Conservation (phyloP, 2,329 filamentous ascomycete species). For the Fusarium odoratissimum region DNA sequence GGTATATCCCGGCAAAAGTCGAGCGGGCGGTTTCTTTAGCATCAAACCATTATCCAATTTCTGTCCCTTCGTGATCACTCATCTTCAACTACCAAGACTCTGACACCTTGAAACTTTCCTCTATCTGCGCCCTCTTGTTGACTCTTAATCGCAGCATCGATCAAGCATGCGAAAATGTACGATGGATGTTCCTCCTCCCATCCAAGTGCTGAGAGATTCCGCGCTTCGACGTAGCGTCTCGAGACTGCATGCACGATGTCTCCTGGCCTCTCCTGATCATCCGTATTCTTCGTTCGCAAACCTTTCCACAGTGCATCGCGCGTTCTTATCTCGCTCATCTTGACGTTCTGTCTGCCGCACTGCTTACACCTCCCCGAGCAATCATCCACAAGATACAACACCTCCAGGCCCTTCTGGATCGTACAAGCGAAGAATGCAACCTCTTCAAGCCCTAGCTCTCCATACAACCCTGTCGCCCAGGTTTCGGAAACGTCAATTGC, state of each 20-base stretch:
- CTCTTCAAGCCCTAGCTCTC: constrained; percentile 43
- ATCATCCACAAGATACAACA: constrained; percentile 49
- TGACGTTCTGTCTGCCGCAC: constrained; percentile 28
- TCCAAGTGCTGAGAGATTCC: constrained; percentile 47
- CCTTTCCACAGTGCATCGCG: constrained; percentile 39
- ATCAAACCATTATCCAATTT: constrained; percentile 32
- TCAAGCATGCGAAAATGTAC: constrained; percentile 47
- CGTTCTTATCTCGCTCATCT: constrained; percentile 23
- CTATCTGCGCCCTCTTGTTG: constrained; percentile 44
- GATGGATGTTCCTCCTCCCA: constrained; percentile 48
- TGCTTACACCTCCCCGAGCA: constrained; percentile 41
- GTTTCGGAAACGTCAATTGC: constrained; percentile 47
- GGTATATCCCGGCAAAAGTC: constrained; percentile 49
- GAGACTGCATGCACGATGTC: constrained; percentile 48
- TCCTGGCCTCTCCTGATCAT: constrained; percentile 28
- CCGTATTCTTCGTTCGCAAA: constrained; percentile 29
- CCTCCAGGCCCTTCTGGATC: constrained; percentile 45
- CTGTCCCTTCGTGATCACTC: constrained; percentile 28
- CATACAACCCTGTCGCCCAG: constrained; percentile 37
- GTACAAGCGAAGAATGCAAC: constrained; percentile 46
- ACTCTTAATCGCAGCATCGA: constrained; percentile 45
- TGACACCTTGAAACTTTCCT: constrained; percentile 42
- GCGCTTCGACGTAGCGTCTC: constrained; percentile 49
- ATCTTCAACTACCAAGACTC: constrained; percentile 44
- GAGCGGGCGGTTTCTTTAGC: constrained; percentile 44